Evolutionary conservation across 108 stramenopile genomes (phyloP), one percentile per base, ranked within the genome.

Genomic region (Stephanodiscus triporus): DNA sequence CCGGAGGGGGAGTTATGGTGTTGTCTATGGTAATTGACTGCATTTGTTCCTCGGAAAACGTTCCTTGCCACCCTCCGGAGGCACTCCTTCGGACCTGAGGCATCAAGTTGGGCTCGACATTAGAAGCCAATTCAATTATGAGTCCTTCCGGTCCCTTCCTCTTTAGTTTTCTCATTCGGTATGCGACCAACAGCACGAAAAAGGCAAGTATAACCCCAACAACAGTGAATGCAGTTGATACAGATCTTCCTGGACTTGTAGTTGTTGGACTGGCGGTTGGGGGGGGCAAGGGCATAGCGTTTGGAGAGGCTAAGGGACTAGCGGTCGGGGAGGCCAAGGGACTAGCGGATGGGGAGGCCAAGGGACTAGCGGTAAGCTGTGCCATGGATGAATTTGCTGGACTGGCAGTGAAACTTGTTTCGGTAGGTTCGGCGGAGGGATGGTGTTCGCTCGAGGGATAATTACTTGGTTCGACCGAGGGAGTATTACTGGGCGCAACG

Each of bases 41-140:
- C 9, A 69, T 13, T 51, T 67, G 43, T 2, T 75, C 80, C 66
- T 81, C 80, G 43, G 70, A 69, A 43, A 71, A 71, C 0, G 66
- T 27, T 40, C 69, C 80, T 23, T 71, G 69, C 74, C 73, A 81
- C 11, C 80, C 73, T 10, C 73, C 74, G 30, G 73, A 69, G n/a
- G 49, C 54, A 62, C 69, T 80, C 16, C 54, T 72, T 40, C 80
- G 68, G 37, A 81, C 73, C 53, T 71, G 67, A 6, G 73, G 71
- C 69, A 50, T 54, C 30, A 66, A 40, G 49, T 26, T 49, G 23
- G 60, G 50, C 50, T 54, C 30, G 43, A 45, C 14, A 9, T 45
- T 13, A 45, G 43, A 45, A 3, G 43, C 14, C 43, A 45, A 45
- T 45, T 45, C 43, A 62, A 66, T 16, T 14, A 34, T 43, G 0